Evolutionary conservation across 352 stramenopile species (phyloP).

Genomic region (Pythium vanterpoolii): DNA sequence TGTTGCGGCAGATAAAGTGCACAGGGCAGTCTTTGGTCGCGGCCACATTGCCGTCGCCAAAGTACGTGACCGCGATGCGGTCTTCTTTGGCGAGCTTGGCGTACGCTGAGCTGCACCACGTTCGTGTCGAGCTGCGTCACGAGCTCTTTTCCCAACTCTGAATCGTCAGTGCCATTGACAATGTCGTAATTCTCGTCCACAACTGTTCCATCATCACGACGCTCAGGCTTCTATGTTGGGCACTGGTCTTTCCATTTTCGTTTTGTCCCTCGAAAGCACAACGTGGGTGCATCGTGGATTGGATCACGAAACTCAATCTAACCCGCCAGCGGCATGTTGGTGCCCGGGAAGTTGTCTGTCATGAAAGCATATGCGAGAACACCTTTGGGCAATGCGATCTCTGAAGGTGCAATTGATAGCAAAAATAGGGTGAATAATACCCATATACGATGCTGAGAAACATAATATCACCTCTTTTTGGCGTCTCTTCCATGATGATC

Average conservation of each 20-base stretch:
- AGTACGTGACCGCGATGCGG: conserved; percentile 93
- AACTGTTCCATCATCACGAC: conserved; percentile 33
- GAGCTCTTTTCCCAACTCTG: conserved; percentile 71
- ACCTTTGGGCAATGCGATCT: background rate
- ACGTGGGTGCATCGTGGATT: conserved; percentile 75
- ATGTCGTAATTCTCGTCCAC: conserved; percentile 84
- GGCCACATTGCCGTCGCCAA: conserved; percentile 98
- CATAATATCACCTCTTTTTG: conserved; percentile 9
- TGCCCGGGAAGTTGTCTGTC: conserved; percentile 52
- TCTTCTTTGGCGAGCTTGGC: conserved; percentile 92
- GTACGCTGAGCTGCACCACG: conserved; percentile 79
- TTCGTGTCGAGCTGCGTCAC: conserved; percentile 86
- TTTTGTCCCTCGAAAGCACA: conserved; percentile 85
- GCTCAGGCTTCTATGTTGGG: background rate
- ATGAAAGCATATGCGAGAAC: too few relatives aligned
- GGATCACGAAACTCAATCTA: conserved; percentile 88
- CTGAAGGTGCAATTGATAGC: background rate
- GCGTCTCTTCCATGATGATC: background rate
- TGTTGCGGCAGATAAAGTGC: conserved; percentile 98
- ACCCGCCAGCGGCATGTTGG: conserved; percentile 86
- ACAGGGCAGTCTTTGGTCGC: conserved; percentile 94
- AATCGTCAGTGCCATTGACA: conserved; percentile 62
- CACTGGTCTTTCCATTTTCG: background rate
- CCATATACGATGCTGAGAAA: background rate
- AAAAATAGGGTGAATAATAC: background rate